Percentiles rank a stretch among this genome's conserved stretches.
Evolutionary conservation across 2,329 filamentous ascomycete genomes (phyloP).

Genomic region (Thielaviopsis populi): DNA sequence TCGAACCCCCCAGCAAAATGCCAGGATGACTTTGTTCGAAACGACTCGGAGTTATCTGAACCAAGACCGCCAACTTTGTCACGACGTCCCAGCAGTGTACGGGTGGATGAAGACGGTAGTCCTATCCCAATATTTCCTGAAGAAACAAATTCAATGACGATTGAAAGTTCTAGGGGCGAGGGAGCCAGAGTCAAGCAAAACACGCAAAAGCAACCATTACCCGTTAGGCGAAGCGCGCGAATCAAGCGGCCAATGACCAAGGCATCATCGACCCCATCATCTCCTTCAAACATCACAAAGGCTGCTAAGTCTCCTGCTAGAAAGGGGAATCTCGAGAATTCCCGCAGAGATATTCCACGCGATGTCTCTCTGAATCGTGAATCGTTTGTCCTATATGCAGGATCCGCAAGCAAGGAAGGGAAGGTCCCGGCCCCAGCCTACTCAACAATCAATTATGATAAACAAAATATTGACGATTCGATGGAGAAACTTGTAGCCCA

Average conservation of each 20-base stretch:
- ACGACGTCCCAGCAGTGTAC: constrained; percentile 9
- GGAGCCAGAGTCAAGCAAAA: neutral
- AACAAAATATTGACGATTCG: too few relatives aligned
- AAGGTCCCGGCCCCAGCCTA: neutral
- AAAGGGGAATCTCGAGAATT: neutral
- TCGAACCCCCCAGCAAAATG: neutral
- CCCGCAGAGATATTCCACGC: neutral
- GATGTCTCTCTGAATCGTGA: neutral
- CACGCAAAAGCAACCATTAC: neutral
- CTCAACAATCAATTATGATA: too few relatives aligned
- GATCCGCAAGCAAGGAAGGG: neutral
- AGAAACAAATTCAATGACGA: neutral
- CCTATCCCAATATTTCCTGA: constrained; percentile 7
- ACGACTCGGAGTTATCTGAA: constrained; percentile 4
- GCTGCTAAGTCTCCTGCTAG: neutral
- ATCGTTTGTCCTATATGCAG: neutral
- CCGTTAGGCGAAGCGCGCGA: neutral
- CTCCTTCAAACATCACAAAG: neutral
- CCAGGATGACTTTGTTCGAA: neutral
- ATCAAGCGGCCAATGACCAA: neutral
- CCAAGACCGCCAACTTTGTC: neutral
- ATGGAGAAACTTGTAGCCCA: too few relatives aligned
- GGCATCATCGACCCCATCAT: neutral
- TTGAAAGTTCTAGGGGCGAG: neutral
- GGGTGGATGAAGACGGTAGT: constrained; percentile 13